Evolutionary conservation across 2,329 filamentous ascomycete species (phyloP).

Genomic region (Verticillium albo-atrum): DNA sequence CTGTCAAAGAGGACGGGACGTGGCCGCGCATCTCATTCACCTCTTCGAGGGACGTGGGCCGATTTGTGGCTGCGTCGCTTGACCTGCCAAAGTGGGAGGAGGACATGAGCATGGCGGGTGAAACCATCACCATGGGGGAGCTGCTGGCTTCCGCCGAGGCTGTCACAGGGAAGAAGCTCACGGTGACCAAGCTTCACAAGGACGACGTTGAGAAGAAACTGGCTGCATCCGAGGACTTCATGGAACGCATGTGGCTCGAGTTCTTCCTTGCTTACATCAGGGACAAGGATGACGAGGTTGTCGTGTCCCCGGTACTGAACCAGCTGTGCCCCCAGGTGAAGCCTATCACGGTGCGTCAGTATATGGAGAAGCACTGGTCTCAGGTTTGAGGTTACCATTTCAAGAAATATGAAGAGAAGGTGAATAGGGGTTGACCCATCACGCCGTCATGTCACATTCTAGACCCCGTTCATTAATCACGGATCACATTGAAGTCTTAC

Average conservation of each 20-base stretch:
- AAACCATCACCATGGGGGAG: background rate
- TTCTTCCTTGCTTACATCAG: background rate
- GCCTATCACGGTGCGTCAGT: background rate
- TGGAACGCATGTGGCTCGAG: conserved; percentile 1
- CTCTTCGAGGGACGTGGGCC: background rate
- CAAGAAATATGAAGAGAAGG: no score
- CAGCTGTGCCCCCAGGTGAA: background rate
- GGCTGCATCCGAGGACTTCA: background rate
- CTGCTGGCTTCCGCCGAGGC: background rate
- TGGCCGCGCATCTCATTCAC: background rate
- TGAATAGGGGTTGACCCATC: no score
- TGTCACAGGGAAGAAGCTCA: conserved; percentile 1
- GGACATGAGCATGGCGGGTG: background rate
- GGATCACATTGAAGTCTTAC: no score
- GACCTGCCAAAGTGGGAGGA: background rate
- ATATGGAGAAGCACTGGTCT: conserved; percentile 1
- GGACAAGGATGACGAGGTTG: conserved; percentile 1
- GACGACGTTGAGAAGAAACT: background rate
- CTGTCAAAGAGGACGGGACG: background rate
- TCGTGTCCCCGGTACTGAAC: background rate
- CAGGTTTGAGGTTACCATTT: background rate
- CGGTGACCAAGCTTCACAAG: background rate
- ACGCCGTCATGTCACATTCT: no score
- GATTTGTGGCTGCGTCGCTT: background rate
- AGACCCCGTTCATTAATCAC: no score